Conservation (phyloP, 225 moss, liverwort and hornwort species). For the Pleurozium schreberi region DNA sequence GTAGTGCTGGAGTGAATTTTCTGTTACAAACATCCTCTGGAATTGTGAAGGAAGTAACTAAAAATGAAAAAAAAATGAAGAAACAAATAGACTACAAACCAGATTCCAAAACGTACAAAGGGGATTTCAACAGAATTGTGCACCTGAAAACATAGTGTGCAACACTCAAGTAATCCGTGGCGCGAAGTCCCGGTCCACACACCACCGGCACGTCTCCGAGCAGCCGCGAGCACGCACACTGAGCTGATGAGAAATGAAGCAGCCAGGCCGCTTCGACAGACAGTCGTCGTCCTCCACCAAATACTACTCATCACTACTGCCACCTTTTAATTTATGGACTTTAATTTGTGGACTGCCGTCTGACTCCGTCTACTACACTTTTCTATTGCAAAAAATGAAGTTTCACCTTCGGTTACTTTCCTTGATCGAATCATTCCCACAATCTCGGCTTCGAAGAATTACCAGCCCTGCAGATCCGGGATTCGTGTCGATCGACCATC, state of each 20-base stretch:
- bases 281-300: background rate
- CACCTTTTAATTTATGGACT: background rate
- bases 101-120: background rate
- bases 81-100: background rate
- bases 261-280: background rate
- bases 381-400: background rate
- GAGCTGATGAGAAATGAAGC: background rate
- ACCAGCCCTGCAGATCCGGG: background rate
- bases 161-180: background rate
- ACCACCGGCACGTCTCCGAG: conserved; percentile 33
- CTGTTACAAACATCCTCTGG: background rate
- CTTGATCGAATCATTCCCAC: background rate
- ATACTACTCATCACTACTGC: background rate
- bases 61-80: background rate
- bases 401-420: background rate
- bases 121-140: background rate
- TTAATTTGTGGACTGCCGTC: background rate
- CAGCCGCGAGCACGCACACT: conserved; percentile 32
- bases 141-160: conserved; percentile 43
- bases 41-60: background rate
- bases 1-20: conserved; percentile 64
- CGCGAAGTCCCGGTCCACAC: conserved; percentile 13
- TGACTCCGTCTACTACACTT: background rate
- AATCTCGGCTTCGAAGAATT: background rate
- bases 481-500: background rate